Evolutionary conservation across 1,284 basidiomycete species (phyloP).

Genomic region (Cryptococcus sp.): DNA sequence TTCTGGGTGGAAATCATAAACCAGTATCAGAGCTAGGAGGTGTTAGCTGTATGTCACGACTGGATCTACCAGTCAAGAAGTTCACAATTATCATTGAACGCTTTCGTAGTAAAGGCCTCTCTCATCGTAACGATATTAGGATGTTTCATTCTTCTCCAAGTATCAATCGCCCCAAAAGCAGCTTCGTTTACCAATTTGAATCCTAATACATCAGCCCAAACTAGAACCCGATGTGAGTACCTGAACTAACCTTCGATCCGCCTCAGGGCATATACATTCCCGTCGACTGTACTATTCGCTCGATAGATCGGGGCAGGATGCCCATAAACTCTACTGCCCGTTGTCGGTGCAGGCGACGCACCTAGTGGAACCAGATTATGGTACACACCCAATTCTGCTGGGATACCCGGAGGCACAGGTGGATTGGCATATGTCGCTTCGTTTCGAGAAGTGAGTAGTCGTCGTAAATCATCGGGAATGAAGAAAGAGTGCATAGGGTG

Average conservation of each 20-base stretch:
- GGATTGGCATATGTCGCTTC: slow-evolving; percentile 60
- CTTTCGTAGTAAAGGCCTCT: slow-evolving; percentile 93
- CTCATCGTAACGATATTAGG: slow-evolving; percentile 78
- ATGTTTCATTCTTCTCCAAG: slow-evolving; percentile 82
- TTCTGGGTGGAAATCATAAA: slow-evolving; percentile 85
- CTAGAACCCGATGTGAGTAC: not conserved
- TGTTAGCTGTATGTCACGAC: not conserved
- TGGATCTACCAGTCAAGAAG: slow-evolving; percentile 11
- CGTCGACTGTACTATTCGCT: slow-evolving; percentile 73
- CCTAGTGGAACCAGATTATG: slow-evolving; percentile 74
- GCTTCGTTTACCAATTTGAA: slow-evolving; percentile 76
- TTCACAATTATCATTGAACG: slow-evolving; percentile 88
- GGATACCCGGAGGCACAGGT: slow-evolving; percentile 55
- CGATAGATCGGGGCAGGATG: slow-evolving; percentile 73
- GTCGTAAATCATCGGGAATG: slow-evolving; percentile 68
- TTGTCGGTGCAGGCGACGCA: slow-evolving; percentile 53
- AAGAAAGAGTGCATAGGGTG: slow-evolving; percentile 56
- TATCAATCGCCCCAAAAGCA: slow-evolving; percentile 78
- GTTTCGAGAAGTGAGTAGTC: slow-evolving; percentile 72
- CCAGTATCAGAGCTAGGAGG: slow-evolving; percentile 75
- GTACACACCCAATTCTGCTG: slow-evolving; percentile 85
- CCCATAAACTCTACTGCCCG: slow-evolving; percentile 58
- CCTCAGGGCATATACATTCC: slow-evolving; percentile 69
- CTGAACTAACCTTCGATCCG: slow-evolving; percentile 71
- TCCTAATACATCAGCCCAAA: slow-evolving; percentile 51